Base-by-base conservation (phyloP, 495 filamentous ascomycete species). In the Xylaria flabelliformis region DNA sequence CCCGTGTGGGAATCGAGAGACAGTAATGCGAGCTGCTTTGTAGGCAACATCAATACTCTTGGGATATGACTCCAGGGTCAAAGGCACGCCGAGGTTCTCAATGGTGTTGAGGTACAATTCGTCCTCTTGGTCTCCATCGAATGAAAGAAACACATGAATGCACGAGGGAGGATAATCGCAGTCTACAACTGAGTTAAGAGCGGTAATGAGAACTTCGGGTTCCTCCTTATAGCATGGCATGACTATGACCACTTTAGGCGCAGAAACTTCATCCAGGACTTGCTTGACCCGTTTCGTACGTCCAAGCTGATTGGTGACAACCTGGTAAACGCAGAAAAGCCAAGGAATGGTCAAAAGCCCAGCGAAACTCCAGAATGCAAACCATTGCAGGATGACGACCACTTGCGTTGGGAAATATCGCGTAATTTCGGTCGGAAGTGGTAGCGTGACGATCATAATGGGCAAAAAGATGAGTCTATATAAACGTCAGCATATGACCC, bases 221-320 rank as follows among this genome's bases (percentile, higher is more conserved):
- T 93, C 90, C 80, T 99, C 96, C 79, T 97, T 97, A 83, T 97
- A 98, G 75, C 94, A 96, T 3, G 96, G 96, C 94, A 99, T 98
- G 55, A 98, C 92, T 67, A 98, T 94, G 53, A 98, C 95, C 8
- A 97, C 94, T 80, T 98, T 99, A 0, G 96, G 96, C 2, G 96
- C 95, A 9, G 91, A 92, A 0, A 85, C 82, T 75, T 97, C 94
- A 78, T 98, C 93, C 62, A 98, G 83, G 0, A 93, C 90, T 61
- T 92, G 86, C 78, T 97, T 95, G 75, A 97, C 92, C 44, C 90
- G 88, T 74, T 93, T 93, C 34, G 84, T 91, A 63, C 93, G 88
- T 48, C 96, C 95, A 32, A 98, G 83, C 42, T 90, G 91, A 79
- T 94, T 91, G 9, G 93, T 97, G 62, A 97, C 90, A 17, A 97